Percentiles rank a stretch among this genome's conserved stretches.
Conservation (phyloP, 2,329 filamentous ascomycete genomes). For the Fusarium azukiicola region DNA sequence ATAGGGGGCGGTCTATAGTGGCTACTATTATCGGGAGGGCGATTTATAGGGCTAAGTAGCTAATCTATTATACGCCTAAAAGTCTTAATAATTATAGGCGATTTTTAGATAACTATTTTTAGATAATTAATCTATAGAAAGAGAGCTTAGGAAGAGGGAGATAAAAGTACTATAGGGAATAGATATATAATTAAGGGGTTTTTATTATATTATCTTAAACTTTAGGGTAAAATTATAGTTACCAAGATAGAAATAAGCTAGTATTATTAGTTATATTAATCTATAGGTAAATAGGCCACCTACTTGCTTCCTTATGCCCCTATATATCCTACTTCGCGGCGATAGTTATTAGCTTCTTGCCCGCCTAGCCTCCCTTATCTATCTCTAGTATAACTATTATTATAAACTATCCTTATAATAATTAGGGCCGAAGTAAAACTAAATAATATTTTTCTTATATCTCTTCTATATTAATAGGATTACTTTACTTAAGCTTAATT, state of each 20-base stretch:
- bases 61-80: neutral
- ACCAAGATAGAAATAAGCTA: neutral
- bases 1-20: neutral
- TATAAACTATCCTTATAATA: neutral
- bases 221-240: neutral
- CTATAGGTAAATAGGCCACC: too few species aligned
- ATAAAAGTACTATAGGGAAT: neutral
- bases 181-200: neutral
- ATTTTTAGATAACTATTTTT: neutral
- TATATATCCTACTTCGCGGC: too few species aligned
- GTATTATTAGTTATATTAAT: neutral
- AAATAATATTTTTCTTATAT: neutral
- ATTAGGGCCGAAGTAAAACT: neutral
- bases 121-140: neutral
- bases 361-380: neutral
- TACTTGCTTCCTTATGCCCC: too few species aligned
- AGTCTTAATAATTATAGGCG: neutral
- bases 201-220: neutral
- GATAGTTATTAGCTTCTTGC: too few species aligned
- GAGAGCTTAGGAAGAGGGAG: neutral
- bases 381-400: neutral
- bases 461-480: neutral
- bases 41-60: neutral
- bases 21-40: neutral
- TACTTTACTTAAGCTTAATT: neutral